Evolutionary conservation across 768 basidiomycete species (phyloP), one percentile per base, ranked within the genome.

Genomic region (Suillus luteus): DNA sequence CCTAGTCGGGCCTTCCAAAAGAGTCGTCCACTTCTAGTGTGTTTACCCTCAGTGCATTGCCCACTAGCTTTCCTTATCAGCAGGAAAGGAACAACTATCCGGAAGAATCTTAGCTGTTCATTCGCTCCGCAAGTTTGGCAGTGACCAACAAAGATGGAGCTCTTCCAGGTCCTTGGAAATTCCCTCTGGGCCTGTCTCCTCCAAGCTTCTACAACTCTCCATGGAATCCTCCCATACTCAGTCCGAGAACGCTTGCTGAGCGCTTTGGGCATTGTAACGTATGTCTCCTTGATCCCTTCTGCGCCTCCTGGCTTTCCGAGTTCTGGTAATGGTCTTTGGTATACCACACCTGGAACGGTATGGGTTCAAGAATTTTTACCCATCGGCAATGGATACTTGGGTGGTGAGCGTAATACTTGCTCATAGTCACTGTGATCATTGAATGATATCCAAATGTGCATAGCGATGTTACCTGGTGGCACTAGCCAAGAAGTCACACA

Each of bases 281-380:
- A 72, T 27, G 43, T 63, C 14, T 67, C 63, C 49, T 57, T 66
- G 64, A 54, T 64, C 5, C 40, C 35, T 46, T 66, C 75, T 38
- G 64, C 72, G 5, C 82, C 82, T 37, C 60, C 72, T 27, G 82
- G 79, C n/a, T 90, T 92, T 69, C 90, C 90, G 0, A 66, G 76
- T 4, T 86, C 87, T 14, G 90, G 90, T n/a, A 91, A 92, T 74
- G 90, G 85, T 7, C 77, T 92, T 35, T 92, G 90, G 90, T 92
- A 87, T 66, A 82, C 75, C 4, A 63, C 79, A 17, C 81, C 84
- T 0, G 87, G 83, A 2, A 71, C 71, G 0, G 71, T 80, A 22
- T 92, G 90, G 90, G 74, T 80, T 0, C 78, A 79, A 52, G 83
- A 89, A 51, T 86, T 78, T 70, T 82, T 92, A 33, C 91, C 91